Evolutionary conservation across 1,284 basidiomycete species (phyloP).

Genomic region (Malassezia cuniculi): DNA sequence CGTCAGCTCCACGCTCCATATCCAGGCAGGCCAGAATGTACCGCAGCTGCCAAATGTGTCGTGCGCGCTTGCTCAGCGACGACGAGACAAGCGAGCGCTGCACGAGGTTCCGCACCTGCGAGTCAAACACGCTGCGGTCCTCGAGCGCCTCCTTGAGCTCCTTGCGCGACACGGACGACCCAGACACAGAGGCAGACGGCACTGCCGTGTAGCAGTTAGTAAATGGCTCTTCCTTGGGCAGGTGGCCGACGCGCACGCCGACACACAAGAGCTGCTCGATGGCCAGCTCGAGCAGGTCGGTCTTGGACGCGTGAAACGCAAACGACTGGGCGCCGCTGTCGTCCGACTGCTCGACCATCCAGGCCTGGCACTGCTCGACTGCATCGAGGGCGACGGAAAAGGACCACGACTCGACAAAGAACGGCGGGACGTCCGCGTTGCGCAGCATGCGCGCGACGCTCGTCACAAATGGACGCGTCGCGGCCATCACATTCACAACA

Average conservation of each 20-base stretch:
- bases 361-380: slow-evolving; percentile 68
- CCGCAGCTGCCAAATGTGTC: slow-evolving; percentile 2
- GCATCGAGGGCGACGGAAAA: slow-evolving; percentile 79
- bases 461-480: slow-evolving; percentile 60
- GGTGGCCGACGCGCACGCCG: slow-evolving; percentile 58
- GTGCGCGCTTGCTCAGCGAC: slow-evolving; percentile 1
- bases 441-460: slow-evolving; percentile 66
- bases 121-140: slow-evolving; percentile 10
- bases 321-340: slow-evolving; percentile 20
- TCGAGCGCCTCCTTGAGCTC: slow-evolving; percentile 10
- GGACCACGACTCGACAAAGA: slow-evolving; percentile 84
- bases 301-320: slow-evolving; percentile 50
- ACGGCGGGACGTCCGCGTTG: slow-evolving; percentile 53
- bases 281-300: slow-evolving; percentile 68
- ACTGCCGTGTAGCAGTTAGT: slow-evolving; percentile 1
- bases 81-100: slow-evolving; percentile 4
- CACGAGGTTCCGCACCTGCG: slow-evolving; percentile 8
- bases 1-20: slow-evolving; percentile 1
- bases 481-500: slow-evolving; percentile 57
- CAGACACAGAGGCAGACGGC: not conserved
- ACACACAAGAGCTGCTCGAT: slow-evolving; percentile 65
- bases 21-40: slow-evolving; percentile 5
- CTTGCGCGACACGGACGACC: slow-evolving; percentile 11
- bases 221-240: slow-evolving; percentile 60
- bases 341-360: slow-evolving; percentile 48